Conservation (phyloP, 2,329 filamentous ascomycete species). For the Nemania bipapillata region DNA sequence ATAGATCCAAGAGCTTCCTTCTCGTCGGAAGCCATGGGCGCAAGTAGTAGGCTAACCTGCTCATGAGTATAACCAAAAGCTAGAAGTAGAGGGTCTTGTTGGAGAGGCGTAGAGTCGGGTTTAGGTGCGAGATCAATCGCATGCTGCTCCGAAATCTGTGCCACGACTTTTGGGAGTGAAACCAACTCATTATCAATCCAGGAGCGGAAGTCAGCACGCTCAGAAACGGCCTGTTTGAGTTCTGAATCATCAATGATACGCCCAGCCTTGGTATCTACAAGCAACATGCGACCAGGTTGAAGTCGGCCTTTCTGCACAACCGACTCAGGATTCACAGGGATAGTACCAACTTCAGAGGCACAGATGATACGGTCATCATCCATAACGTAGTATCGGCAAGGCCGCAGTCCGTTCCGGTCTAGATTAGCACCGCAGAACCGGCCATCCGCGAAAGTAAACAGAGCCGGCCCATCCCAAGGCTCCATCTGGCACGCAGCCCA, state of each 20-base stretch:
- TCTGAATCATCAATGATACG: slow-evolving; percentile 95
- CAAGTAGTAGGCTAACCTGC: slow-evolving; percentile 90
- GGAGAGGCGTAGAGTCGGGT: slow-evolving; percentile 75
- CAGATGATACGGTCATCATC: slow-evolving; percentile 98
- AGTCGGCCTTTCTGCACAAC: slow-evolving; percentile 93
- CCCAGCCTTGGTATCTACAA: slow-evolving; percentile 88
- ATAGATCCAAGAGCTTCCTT: slow-evolving; percentile 97
- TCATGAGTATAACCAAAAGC: slow-evolving; percentile 96
- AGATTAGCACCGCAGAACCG: slow-evolving; percentile 97
- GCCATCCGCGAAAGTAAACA: slow-evolving; percentile 97
- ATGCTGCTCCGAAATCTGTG: slow-evolving; percentile 68
- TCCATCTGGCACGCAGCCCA: slow-evolving; percentile 99
- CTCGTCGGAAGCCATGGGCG: slow-evolving; percentile 95
- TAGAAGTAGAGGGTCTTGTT: slow-evolving; percentile 84
- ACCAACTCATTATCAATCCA: slow-evolving; percentile 91
- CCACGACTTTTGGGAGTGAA: slow-evolving; percentile 78
- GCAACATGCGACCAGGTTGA: slow-evolving; percentile 93
- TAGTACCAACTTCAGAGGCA: slow-evolving; percentile 94
- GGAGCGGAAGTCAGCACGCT: slow-evolving; percentile 83
- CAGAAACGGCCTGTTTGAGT: slow-evolving; percentile 88
- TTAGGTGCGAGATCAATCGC: slow-evolving; percentile 71
- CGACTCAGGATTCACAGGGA: slow-evolving; percentile 87
- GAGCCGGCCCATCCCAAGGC: slow-evolving; percentile 94
- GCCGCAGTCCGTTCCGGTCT: slow-evolving; percentile 92
- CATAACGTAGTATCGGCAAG: slow-evolving; percentile 96